phyloP scores from a whole-genome alignment of 345 rosid species.

The Cardiospermum halicacabum region DNA sequence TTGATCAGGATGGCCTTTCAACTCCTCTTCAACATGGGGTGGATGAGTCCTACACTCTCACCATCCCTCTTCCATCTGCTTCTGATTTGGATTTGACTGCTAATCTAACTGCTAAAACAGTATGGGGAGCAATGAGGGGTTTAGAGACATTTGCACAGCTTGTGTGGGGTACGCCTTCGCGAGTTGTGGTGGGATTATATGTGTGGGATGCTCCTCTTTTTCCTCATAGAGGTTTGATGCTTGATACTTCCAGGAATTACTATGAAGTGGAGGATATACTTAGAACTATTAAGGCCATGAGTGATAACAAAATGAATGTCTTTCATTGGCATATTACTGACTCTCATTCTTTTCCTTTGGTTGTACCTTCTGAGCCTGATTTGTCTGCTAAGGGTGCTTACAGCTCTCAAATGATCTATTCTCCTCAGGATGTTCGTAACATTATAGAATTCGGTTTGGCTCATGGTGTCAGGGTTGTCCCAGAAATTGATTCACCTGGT shows the following conservation, averaged over 20 bases:
- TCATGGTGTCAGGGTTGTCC: conserved; percentile 76
- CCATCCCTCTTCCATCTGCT: conserved; percentile 48
- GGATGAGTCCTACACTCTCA: conserved; percentile 63
- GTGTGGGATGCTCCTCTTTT: conserved; percentile 62
- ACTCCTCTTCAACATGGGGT: conserved; percentile 61
- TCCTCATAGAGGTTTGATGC: conserved; percentile 58
- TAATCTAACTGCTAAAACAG: conserved; percentile 42
- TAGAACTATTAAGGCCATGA: conserved; percentile 65
- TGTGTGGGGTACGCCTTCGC: conserved; percentile 57
- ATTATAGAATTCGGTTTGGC: conserved; percentile 66
- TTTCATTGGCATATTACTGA: conserved; percentile 93
- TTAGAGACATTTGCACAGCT: conserved; percentile 86
- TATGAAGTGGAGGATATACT: conserved; percentile 58
- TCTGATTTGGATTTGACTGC: conserved; percentile 28
- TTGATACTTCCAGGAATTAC: conserved; percentile 84
- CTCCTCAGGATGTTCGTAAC: conserved; percentile 45
- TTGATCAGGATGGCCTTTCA: conserved; percentile 40
- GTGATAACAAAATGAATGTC: conserved; percentile 78
- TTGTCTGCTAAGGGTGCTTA: conserved; percentile 75
- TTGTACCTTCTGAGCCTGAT: conserved; percentile 70
- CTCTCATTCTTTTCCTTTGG: conserved; percentile 77
- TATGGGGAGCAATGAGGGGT: conserved; percentile 88
- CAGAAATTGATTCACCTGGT: conserved; percentile 91
- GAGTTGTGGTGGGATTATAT: conserved; percentile 41
- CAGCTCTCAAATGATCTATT: conserved; percentile 52